Conservation (phyloP, 2,329 filamentous ascomycete genomes). For the Metarhizium rileyi region DNA sequence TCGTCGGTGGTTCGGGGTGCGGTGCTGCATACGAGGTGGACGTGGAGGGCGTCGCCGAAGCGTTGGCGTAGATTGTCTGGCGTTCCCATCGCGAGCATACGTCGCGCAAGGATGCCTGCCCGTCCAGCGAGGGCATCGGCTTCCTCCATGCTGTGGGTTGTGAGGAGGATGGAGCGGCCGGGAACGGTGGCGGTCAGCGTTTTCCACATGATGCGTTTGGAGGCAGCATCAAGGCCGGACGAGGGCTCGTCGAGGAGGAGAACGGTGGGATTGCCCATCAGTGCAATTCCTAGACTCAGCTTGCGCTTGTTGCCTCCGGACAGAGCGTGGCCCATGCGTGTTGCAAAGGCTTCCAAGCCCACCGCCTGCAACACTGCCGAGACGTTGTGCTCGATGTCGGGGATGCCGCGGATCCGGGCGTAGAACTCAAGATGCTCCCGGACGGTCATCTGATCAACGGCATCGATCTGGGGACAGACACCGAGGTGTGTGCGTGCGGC, state of each 20-base stretch:
- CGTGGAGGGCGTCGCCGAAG: constrained; percentile 70
- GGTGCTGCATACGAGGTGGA: constrained; percentile 67
- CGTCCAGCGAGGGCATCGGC: constrained; percentile 78
- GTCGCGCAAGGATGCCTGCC: constrained; percentile 74
- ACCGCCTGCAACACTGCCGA: constrained; percentile 70
- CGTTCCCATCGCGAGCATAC: constrained; percentile 78
- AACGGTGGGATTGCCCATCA: constrained; percentile 86
- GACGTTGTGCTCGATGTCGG: constrained; percentile 68
- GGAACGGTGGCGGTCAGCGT: constrained; percentile 65
- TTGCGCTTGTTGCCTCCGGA: constrained; percentile 94
- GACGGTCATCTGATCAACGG: constrained; percentile 86
- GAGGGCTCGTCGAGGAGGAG: constrained; percentile 83
- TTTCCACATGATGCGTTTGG: constrained; percentile 89
- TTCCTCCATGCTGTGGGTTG: constrained; percentile 93
- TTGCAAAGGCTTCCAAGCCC: constrained; percentile 59
- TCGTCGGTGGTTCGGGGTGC: constrained; percentile 63
- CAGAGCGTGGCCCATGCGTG: constrained; percentile 67
- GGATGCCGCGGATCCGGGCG: constrained; percentile 70
- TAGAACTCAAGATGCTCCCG: constrained; percentile 82
- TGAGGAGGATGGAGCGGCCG: constrained; percentile 75
- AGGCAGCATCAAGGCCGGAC: constrained; percentile 80
- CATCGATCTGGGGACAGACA: constrained; percentile 85
- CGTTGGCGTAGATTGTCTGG: constrained; percentile 61
- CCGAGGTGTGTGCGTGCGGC: constrained; percentile 68
- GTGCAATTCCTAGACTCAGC: constrained; percentile 74